Evolutionary conservation across 768 basidiomycete species (phyloP).

Genomic region (Holtermanniella nyarrowii): DNA sequence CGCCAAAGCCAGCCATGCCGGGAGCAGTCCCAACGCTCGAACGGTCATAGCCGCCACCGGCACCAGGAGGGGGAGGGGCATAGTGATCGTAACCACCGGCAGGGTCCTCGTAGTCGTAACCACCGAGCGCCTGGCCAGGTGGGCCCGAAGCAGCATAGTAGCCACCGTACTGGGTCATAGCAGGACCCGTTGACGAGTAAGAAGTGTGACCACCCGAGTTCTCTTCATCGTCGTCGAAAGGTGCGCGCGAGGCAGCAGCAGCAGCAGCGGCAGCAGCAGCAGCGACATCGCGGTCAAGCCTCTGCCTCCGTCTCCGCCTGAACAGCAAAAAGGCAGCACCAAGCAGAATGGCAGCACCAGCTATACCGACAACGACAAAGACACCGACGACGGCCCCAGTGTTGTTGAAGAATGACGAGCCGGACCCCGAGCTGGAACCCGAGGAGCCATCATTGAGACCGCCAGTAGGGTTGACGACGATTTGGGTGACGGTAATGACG

Average conservation of each 20-base stretch:
- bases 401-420: conserved; percentile 58
- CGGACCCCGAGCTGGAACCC: conserved; percentile 3
- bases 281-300: conserved; percentile 40
- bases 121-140: conserved; percentile 22
- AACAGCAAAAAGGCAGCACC: conserved; percentile 45
- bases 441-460: conserved; percentile 24
- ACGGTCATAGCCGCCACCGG: conserved; percentile 14
- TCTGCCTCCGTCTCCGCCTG: conserved; percentile 33
- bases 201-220: conserved; percentile 8
- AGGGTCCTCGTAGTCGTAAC: conserved; percentile 37
- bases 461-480: conserved; percentile 36
- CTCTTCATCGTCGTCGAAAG: conserved; percentile 39
- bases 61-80: conserved; percentile 17
- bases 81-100: conserved; percentile 38
- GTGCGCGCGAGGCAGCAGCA: conserved; percentile 25
- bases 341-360: conserved; percentile 47
- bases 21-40: conserved; percentile 21
- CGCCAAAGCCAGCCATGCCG: conserved; percentile 30
- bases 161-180: conserved; percentile 36
- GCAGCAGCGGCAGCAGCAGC: conserved; percentile 38
- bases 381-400: conserved; percentile 60
- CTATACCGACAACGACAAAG: conserved; percentile 65
- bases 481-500: conserved; percentile 37
- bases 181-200: conserved; percentile 15
- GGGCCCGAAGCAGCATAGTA: conserved; percentile 32